These are phyloP conservation scores for Periconia digitata DNA, from an alignment of 2,329 filamentous ascomycete species.

Conservation along the genomic window DNA sequence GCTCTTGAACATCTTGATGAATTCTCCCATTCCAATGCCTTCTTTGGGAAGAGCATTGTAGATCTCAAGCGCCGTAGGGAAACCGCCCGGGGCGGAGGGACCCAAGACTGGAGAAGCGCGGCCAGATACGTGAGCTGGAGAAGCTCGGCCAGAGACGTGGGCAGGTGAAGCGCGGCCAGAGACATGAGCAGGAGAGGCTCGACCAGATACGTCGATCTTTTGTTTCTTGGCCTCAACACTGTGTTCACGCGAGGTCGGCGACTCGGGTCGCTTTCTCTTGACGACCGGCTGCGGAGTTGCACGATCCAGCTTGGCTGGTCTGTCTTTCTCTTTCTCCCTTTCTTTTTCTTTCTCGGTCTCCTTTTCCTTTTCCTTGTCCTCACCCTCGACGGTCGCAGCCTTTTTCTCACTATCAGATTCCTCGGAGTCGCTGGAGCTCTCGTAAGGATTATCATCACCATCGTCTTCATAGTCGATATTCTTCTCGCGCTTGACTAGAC, in stretches of 20 bases:
- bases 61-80: constrained; percentile 50
- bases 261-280: no score
- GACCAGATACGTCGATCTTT: no score
- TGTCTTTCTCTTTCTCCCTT: constrained; percentile 29
- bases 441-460: constrained; percentile 52
- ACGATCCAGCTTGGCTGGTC: no score
- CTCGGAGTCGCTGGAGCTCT: constrained; percentile 33
- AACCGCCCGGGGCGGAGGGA: constrained; percentile 15
- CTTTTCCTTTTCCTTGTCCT: constrained; percentile 62
- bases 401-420: no score
- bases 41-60: constrained; percentile 46
- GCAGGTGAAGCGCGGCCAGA: no score
- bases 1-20: constrained; percentile 47
- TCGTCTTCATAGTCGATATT: constrained; percentile 87
- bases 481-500: constrained; percentile 80
- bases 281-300: constrained; percentile 33
- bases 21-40: no score
- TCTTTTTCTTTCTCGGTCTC: constrained; percentile 52
- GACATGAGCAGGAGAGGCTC: no score
- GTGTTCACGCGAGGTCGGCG: no score
- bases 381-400: constrained; percentile 57
- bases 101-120: no score
- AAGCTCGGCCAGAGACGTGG: no score
- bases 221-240: no score
- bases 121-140: not conserved